These are phyloP conservation scores for Lathyrus oleraceus DNA, from an alignment of 306 rosid species.

Conservation along the genomic window DNA sequence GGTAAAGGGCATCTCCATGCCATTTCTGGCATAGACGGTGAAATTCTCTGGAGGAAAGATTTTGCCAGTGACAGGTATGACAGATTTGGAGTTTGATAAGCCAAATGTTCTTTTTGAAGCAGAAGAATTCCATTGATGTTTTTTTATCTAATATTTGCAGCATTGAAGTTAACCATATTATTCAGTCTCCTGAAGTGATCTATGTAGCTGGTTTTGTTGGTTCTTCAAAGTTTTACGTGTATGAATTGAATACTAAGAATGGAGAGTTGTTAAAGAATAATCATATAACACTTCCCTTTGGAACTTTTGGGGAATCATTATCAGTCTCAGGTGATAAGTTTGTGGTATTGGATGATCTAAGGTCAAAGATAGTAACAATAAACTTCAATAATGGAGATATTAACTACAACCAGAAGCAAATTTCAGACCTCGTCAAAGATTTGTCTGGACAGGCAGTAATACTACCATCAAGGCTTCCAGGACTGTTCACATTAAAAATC, in stretches of 20 bases:
- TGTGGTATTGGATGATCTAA: slow-evolving; percentile 65
- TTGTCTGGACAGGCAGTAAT: slow-evolving; percentile 55
- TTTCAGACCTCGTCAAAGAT: slow-evolving; percentile 59
- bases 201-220: slow-evolving; percentile 68
- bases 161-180: slow-evolving; percentile 68
- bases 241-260: slow-evolving; percentile 61
- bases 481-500: slow-evolving; percentile 64
- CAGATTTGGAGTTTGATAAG: slow-evolving; percentile 23
- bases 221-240: slow-evolving; percentile 60
- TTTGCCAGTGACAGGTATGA: slow-evolving; percentile 68
- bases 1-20: slow-evolving; percentile 77
- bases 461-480: slow-evolving; percentile 71
- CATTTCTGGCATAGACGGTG: slow-evolving; percentile 79
- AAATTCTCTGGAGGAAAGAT: slow-evolving; percentile 78
- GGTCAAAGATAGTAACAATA: slow-evolving; percentile 66
- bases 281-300: slow-evolving; percentile 53
- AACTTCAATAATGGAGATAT: slow-evolving; percentile 63
- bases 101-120: slow-evolving; percentile 31
- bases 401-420: slow-evolving; percentile 49
- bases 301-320: slow-evolving; percentile 68
- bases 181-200: slow-evolving; percentile 60
- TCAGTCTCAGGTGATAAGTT: slow-evolving; percentile 63
- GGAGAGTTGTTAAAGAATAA: slow-evolving; percentile 75
- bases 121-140: slow-evolving; percentile 35
- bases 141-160: slow-evolving; percentile 55